Evolutionary conservation across 768 basidiomycete species (phyloP).

Genomic region (Lactarius sp.): DNA sequence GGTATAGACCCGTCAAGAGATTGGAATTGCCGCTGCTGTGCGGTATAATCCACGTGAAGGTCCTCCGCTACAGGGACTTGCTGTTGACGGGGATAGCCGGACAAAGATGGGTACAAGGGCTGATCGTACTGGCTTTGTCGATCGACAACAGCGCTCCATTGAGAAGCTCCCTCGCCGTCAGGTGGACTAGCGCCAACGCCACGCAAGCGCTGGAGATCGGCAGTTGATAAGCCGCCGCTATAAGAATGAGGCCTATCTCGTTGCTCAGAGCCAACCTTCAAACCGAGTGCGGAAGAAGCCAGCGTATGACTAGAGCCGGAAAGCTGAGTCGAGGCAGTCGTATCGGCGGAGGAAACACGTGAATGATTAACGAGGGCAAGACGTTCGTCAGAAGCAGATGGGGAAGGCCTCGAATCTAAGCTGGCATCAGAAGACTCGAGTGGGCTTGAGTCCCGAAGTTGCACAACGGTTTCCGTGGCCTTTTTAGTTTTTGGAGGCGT

Average conservation of each 20-base stretch:
- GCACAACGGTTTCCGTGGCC: constrained; percentile 45
- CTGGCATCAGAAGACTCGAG: constrained; percentile 69
- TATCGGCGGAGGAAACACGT: constrained; percentile 79
- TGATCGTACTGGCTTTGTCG: constrained; percentile 32
- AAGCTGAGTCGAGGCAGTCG: constrained; percentile 54
- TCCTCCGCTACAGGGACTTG: constrained; percentile 29
- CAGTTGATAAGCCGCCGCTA: constrained; percentile 68
- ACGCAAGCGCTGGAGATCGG: constrained; percentile 71
- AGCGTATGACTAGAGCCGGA: constrained; percentile 53
- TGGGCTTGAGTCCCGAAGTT: constrained; percentile 62
- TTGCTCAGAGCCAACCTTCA: constrained; percentile 54
- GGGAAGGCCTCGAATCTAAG: constrained; percentile 55
- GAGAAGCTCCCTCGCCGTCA: constrained; percentile 25
- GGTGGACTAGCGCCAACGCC: constrained; percentile 47
- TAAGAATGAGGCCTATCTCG: constrained; percentile 81
- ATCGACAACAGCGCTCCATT: constrained; percentile 32
- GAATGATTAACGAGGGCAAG: constrained; percentile 62
- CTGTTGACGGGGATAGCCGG: constrained; percentile 41
- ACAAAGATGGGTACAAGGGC: constrained; percentile 63
- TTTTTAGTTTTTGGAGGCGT: constrained; percentile 67
- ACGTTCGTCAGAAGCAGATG: constrained; percentile 61
- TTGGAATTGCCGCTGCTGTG: constrained; percentile 54
- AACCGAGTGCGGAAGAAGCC: constrained; percentile 45
- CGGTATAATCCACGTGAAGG: constrained; percentile 50
- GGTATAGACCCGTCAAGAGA: constrained; percentile 38